Conservation (phyloP, 1,284 basidiomycete genomes). For the Retiboletus flavoniger region DNA sequence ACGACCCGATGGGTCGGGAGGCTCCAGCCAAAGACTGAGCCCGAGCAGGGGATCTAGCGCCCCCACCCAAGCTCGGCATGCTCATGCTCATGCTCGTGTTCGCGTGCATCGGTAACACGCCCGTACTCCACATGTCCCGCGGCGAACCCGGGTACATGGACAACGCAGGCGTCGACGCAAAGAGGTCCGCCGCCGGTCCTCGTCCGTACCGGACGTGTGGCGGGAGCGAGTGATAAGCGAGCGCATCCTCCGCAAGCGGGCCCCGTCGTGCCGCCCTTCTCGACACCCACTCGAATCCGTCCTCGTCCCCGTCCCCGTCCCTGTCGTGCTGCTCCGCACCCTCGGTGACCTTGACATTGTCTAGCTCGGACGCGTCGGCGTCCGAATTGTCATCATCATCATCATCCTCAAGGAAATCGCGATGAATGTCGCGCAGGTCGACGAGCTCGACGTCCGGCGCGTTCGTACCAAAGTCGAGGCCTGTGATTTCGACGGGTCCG, state of each 20-base stretch:
- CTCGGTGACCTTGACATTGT: constrained; percentile 54
- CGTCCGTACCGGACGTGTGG: constrained; percentile 70
- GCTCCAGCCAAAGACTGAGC: too few relatives aligned
- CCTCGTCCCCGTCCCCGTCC: constrained; percentile 55
- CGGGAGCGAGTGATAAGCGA: constrained; percentile 64
- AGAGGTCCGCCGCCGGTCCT: constrained; percentile 55
- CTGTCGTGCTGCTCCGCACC: constrained; percentile 40
- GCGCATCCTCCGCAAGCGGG: constrained; percentile 49
- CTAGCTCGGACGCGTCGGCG: constrained; percentile 32
- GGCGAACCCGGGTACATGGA: constrained; percentile 35
- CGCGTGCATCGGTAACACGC: constrained; percentile 15
- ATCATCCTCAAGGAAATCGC: constrained; percentile 83
- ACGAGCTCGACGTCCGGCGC: constrained; percentile 87
- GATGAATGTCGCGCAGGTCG: constrained; percentile 91
- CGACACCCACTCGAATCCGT: constrained; percentile 79
- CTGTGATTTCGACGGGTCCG: constrained; percentile 83
- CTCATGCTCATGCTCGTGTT: constrained; percentile 31
- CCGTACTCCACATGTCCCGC: constrained; percentile 51
- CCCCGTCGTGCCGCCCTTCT: constrained; percentile 53
- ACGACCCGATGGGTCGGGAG: neutral
- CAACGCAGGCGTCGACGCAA: constrained; percentile 52
- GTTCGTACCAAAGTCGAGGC: constrained; percentile 83
- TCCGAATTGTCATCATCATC: constrained; percentile 8
- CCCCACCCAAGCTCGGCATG: too few relatives aligned
- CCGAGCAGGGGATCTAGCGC: too few relatives aligned